phyloP scores from a whole-genome alignment of 2,329 filamentous ascomycete genomes.

The Drechslerella dactyloides region DNA sequence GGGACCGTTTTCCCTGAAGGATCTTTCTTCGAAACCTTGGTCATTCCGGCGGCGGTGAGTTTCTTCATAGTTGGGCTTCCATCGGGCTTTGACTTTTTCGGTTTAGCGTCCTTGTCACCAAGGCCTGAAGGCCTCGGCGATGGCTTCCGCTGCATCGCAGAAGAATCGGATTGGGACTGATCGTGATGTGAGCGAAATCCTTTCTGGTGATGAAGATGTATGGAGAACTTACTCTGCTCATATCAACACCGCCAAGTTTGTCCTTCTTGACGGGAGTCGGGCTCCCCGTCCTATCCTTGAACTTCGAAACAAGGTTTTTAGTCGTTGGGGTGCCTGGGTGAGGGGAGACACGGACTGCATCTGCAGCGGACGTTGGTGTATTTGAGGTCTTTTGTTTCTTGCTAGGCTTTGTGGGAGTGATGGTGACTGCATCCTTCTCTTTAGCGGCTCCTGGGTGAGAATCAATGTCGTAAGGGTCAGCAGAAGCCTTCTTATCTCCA shows the following conservation, averaged over 20 bases:
- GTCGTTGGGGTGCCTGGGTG: constrained; percentile 41
- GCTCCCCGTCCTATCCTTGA: constrained; percentile 42
- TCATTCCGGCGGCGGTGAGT: constrained; percentile 13
- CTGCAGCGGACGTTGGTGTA: constrained; percentile 31
- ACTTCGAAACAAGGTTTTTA: constrained; percentile 41
- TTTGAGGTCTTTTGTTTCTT: constrained; percentile 47
- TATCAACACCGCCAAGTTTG: constrained; percentile 27
- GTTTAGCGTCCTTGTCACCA: constrained; percentile 37
- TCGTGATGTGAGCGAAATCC: neutral
- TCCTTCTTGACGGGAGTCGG: constrained; percentile 42
- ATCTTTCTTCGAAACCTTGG: constrained; percentile 38
- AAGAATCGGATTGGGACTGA: constrained; percentile 37
- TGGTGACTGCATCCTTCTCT: constrained; percentile 27
- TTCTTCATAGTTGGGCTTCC: constrained; percentile 43
- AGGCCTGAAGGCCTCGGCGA: constrained; percentile 33
- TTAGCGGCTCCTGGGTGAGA: constrained; percentile 29
- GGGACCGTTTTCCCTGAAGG: constrained; percentile 29
- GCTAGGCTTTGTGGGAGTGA: constrained; percentile 39
- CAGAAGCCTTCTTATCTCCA: constrained; percentile 22
- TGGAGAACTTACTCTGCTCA: constrained; percentile 21
- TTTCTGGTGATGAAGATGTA: neutral
- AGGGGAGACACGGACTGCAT: constrained; percentile 34
- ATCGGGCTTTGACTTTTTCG: constrained; percentile 43
- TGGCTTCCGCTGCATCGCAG: constrained; percentile 17
- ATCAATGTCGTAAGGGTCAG: constrained; percentile 42